Percentiles rank a stretch among this genome's conserved stretches.
Evolutionary conservation across 2,329 filamentous ascomycete genomes (phyloP).

Genomic region (Stachybotrys chartarum): DNA sequence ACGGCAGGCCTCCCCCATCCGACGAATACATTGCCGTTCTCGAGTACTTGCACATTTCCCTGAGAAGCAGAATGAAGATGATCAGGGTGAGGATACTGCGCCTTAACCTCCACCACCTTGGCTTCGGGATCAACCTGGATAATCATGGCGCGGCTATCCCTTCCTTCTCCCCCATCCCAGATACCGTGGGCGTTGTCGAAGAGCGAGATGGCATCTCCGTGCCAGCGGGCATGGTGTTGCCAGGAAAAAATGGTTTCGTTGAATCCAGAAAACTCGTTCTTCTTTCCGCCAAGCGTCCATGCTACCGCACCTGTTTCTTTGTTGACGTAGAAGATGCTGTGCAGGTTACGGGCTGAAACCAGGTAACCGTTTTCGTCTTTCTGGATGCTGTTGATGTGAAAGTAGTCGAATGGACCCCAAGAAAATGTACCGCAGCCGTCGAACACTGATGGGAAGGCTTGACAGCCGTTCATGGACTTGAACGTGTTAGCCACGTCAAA

Average conservation of each 20-base stretch:
- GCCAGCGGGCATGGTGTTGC: conserved; percentile 42
- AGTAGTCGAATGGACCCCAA: conserved; percentile 8
- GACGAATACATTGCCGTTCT: conserved; percentile 33
- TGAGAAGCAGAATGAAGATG: conserved; percentile 4
- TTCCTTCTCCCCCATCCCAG: conserved; percentile 25
- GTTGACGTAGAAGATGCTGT: conserved; percentile 15
- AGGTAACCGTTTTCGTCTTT: conserved; percentile 17
- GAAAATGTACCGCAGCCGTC: not conserved
- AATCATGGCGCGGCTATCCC: conserved; percentile 21
- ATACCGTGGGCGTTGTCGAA: conserved; percentile 40
- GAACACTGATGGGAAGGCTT: not conserved
- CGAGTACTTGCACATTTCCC: conserved; percentile 15
- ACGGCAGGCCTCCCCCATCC: conserved; percentile 28
- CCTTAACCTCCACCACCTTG: conserved; percentile 3
- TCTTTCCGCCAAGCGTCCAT: conserved; percentile 43
- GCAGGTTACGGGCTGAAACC: not conserved
- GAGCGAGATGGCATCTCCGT: conserved; percentile 40
- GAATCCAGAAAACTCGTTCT: conserved; percentile 29
- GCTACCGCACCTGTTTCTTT: conserved; percentile 35
- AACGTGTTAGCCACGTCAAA: conserved; percentile 6
- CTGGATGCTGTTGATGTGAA: conserved; percentile 22
- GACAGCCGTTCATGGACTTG: not conserved
- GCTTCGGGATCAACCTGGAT: conserved; percentile 3
- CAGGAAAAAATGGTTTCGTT: conserved; percentile 33
- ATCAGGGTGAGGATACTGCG: conserved; percentile 6